Percentiles rank a stretch among this genome's conserved stretches.
Conservation (phyloP, 257 asterid species). For the Scutellaria galericulata region DNA sequence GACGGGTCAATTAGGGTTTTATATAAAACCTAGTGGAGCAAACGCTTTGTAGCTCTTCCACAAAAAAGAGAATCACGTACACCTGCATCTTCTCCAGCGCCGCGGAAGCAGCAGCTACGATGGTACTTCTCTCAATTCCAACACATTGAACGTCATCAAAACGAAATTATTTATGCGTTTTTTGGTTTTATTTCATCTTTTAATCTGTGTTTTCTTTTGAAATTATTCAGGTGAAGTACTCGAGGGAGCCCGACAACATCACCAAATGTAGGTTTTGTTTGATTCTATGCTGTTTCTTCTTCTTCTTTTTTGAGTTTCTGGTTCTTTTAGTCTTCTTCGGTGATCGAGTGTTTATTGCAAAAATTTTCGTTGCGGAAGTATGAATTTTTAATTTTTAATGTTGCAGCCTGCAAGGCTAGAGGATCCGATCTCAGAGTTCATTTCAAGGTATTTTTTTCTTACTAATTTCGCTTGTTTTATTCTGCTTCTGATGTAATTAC, state of each 20-base stretch:
- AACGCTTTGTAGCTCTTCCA: neutral
- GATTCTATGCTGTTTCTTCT: neutral
- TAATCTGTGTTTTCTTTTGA: neutral
- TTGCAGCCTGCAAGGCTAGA: conserved; percentile 87
- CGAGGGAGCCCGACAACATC: conserved; percentile 70
- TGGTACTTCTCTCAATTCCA: conserved; percentile 5
- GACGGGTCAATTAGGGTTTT: conserved; percentile 32
- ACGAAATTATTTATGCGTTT: neutral
- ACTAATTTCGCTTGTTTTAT: neutral
- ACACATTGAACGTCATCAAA: neutral
- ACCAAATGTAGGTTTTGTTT: conserved; percentile 58
- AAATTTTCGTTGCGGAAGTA: neutral
- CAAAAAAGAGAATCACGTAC: neutral
- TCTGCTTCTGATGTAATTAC: neutral
- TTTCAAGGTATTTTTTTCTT: conserved; percentile 56
- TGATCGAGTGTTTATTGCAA: neutral
- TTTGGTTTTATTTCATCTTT: neutral
- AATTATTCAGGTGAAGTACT: conserved; percentile 70
- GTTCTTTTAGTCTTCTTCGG: neutral
- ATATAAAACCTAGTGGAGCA: conserved; percentile 16
- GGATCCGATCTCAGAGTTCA: conserved; percentile 79
- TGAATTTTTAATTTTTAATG: neutral
- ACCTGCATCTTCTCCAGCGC: neutral
- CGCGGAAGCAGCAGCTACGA: conserved; percentile 28
- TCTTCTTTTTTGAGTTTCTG: no score